These are phyloP conservation scores for Platanthera guangdongensis DNA, from an alignment of 106 monocot species.

Conservation along the genomic window DNA sequence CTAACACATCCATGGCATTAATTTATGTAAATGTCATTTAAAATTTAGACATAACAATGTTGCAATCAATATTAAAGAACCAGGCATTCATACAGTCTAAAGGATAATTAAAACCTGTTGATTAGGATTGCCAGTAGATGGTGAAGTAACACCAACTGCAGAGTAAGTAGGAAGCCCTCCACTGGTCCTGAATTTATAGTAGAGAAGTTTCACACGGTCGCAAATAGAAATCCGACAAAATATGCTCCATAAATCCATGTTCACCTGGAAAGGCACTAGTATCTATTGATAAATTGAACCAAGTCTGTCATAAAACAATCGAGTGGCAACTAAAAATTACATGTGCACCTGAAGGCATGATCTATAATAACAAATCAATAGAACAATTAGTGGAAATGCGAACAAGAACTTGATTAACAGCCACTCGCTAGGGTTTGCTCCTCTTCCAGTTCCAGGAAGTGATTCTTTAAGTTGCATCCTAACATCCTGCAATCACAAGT, in stretches of 20 bases:
- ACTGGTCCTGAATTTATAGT: slow-evolving; percentile 40
- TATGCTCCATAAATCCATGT: slow-evolving; percentile 28
- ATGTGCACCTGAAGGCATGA: slow-evolving; percentile 50
- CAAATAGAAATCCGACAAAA: slow-evolving; percentile 41
- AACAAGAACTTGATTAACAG: slow-evolving; percentile 52
- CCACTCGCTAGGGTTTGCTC: slow-evolving; percentile 57
- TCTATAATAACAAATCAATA: slow-evolving; percentile 55
- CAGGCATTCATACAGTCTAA: neutral
- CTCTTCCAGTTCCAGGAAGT: slow-evolving; percentile 90
- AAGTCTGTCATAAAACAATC: neutral
- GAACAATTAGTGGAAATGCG: slow-evolving; percentile 45
- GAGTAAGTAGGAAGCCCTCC: slow-evolving; percentile 53
- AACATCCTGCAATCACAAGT: slow-evolving; percentile 35
- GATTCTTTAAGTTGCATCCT: slow-evolving; percentile 68
- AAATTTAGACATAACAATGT: neutral
- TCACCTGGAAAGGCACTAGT: slow-evolving; percentile 33
- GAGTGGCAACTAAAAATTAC: neutral
- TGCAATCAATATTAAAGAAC: neutral
- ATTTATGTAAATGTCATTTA: neutral
- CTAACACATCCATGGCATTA: neutral
- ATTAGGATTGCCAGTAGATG: slow-evolving; percentile 49
- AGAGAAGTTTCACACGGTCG: slow-evolving; percentile 49
- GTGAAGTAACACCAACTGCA: slow-evolving; percentile 43
- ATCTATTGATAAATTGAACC: neutral
- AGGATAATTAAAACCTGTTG: slow-evolving; percentile 47